Percentiles rank a stretch among this genome's conserved stretches.
phyloP scores from a whole-genome alignment of 2,329 filamentous ascomycete genomes.

The Aspergillus carbonarius region DNA sequence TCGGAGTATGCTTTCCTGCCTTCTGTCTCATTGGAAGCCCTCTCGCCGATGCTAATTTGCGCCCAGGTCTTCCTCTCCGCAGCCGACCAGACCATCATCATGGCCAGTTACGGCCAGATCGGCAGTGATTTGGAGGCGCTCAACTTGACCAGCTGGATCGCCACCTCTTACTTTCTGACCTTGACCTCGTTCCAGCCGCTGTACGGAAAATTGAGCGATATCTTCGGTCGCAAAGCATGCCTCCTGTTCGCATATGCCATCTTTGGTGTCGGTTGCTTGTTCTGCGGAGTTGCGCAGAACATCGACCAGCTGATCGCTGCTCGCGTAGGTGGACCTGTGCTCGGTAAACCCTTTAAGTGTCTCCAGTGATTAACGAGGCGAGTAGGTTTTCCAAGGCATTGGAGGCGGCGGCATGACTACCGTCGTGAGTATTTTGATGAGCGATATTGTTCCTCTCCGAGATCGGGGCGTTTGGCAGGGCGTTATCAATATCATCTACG shows the following conservation, averaged over 20 bases:
- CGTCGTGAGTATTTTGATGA: conserved; percentile 67
- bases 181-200: conserved; percentile 72
- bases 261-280: conserved; percentile 52
- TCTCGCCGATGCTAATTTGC: conserved; percentile 13
- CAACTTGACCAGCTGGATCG: conserved; percentile 74
- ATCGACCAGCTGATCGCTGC: conserved; percentile 67
- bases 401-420: conserved; percentile 72
- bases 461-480: conserved; percentile 74
- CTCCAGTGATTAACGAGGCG: conserved; percentile 38
- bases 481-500: conserved; percentile 70
- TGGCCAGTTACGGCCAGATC: conserved; percentile 76
- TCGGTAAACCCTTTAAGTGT: not conserved
- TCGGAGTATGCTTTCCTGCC: conserved; percentile 52
- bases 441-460: conserved; percentile 68
- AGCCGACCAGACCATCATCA: conserved; percentile 73
- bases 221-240: conserved; percentile 57
- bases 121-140: conserved; percentile 73
- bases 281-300: conserved; percentile 60
- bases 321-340: conserved; percentile 42
- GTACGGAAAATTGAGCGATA: conserved; percentile 60
- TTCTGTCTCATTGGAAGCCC: conserved; percentile 5
- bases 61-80: conserved; percentile 68
- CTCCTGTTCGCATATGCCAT: conserved; percentile 53
- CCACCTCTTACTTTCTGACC: conserved; percentile 69
- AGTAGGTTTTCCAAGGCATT: conserved; percentile 57